phyloP scores from a whole-genome alignment of 805 yeast species.

The Lachancea sp. region DNA sequence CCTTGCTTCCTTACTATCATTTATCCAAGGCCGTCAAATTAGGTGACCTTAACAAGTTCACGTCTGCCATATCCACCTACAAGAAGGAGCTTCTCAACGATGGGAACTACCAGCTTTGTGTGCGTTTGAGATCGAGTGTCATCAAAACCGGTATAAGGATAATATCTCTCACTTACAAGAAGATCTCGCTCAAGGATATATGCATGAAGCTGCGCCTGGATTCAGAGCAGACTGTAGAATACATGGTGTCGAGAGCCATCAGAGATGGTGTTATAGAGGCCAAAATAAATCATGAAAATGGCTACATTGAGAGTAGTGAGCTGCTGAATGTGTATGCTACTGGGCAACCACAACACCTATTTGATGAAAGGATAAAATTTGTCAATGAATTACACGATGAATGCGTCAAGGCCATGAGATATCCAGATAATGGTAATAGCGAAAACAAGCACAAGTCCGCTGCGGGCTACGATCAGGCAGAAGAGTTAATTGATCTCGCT shows the following conservation, averaged over 20 bases:
- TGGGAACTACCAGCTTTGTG: constrained; percentile 74
- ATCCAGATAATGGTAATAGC: constrained; percentile 45
- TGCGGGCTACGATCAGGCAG: constrained; percentile 21
- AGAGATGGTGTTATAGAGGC: constrained; percentile 98
- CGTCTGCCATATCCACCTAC: constrained; percentile 58
- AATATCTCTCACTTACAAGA: constrained; percentile 83
- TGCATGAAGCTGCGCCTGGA: constrained; percentile 89
- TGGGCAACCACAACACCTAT: constrained; percentile 74
- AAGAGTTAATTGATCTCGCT: constrained; percentile 31
- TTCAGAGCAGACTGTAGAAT: constrained; percentile 93
- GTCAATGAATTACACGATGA: constrained; percentile 88
- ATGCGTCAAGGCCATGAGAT: constrained; percentile 90
- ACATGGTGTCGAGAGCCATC: constrained; percentile 92
- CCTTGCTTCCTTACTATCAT: constrained; percentile 74
- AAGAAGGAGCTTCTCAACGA: constrained; percentile 62
- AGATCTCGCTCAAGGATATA: constrained; percentile 86
- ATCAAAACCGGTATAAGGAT: constrained; percentile 96
- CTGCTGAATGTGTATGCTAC: constrained; percentile 82
- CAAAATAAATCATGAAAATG: constrained; percentile 79
- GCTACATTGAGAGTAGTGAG: constrained; percentile 88
- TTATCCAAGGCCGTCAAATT: constrained; percentile 86
- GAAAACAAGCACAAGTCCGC: constrained; percentile 16
- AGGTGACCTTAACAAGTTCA: constrained; percentile 82
- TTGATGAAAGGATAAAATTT: constrained; percentile 89
- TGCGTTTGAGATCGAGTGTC: constrained; percentile 90